phyloP scores from a whole-genome alignment of 1,139 yeast species.

The Geotrichum cucujoidarum region DNA sequence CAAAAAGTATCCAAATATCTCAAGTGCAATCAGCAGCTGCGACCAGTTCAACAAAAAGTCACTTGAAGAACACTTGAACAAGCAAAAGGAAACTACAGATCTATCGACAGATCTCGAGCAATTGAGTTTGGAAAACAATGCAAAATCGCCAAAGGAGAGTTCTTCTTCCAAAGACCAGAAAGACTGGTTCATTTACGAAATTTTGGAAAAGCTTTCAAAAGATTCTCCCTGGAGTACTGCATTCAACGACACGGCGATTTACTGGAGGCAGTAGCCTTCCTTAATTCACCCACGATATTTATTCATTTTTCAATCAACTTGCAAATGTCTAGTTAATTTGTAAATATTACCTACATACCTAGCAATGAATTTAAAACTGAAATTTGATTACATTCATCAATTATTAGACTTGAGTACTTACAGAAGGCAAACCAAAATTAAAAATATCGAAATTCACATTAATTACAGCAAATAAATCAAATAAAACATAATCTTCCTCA shows the following conservation, averaged over 20 bases:
- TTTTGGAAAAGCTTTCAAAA: conserved; percentile 25
- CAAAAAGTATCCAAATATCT: conserved; percentile 24
- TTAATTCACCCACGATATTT: too few relatives aligned
- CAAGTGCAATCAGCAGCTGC: conserved; percentile 12
- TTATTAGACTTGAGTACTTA: too few relatives aligned
- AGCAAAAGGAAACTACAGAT: conserved; percentile 4
- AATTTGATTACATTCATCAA: too few relatives aligned
- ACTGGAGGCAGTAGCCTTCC: conserved; percentile 19
- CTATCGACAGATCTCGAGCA: not conserved
- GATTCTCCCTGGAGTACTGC: conserved; percentile 36
- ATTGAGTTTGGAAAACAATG: not conserved
- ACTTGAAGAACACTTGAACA: not conserved
- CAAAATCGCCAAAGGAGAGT: not conserved
- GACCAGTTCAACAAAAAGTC: not conserved
- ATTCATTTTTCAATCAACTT: too few relatives aligned
- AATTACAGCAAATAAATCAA: too few relatives aligned
- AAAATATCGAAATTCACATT: too few relatives aligned
- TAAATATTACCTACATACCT: too few relatives aligned
- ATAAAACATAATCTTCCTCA: too few relatives aligned
- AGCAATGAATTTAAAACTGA: not conserved
- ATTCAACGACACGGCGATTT: conserved; percentile 36
- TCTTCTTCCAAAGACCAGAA: not conserved
- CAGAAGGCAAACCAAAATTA: too few relatives aligned
- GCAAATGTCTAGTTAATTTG: too few relatives aligned
- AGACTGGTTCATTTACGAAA: conserved; percentile 21